Conservation (phyloP, 352 stramenopile genomes). For the Pythium guiyangense region DNA sequence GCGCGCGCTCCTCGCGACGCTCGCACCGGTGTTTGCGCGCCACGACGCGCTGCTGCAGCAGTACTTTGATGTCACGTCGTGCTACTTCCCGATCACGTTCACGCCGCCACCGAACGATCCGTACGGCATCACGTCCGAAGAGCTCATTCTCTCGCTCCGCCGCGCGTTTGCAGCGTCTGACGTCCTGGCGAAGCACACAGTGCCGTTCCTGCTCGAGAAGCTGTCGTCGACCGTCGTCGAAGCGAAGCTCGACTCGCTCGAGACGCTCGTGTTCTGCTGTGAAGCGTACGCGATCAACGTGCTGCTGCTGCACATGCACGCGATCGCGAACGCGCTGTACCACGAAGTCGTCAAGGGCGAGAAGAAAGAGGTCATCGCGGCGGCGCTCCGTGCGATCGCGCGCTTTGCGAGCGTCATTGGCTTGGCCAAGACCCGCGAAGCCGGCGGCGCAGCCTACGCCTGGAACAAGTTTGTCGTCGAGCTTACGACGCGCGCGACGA, state of each 20-base stretch:
- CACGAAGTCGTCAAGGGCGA: constrained; percentile 82
- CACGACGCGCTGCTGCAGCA: constrained; percentile 70
- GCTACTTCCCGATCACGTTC: constrained; percentile 92
- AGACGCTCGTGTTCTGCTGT: constrained; percentile 82
- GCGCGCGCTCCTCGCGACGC: constrained; percentile 45
- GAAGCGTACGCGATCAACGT: constrained; percentile 78
- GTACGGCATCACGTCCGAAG: constrained; percentile 88
- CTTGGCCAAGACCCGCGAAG: constrained; percentile 48
- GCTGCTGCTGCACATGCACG: constrained; percentile 66
- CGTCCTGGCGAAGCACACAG: constrained; percentile 66
- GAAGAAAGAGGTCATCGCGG: constrained; percentile 74
- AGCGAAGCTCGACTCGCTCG: constrained; percentile 74
- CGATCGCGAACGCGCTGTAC: constrained; percentile 65
- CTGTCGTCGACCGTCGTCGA: constrained; percentile 70
- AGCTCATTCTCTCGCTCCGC: constrained; percentile 75
- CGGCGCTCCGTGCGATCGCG: constrained; percentile 56
- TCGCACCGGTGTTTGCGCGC: constrained; percentile 57
- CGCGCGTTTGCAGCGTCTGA: constrained; percentile 76
- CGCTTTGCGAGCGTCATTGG: constrained; percentile 60
- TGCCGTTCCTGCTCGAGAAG: constrained; percentile 89
- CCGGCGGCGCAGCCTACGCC: constrained; percentile 56
- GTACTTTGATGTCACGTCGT: constrained; percentile 89
- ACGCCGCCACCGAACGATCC: constrained; percentile 87
- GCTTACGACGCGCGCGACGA: constrained; percentile 54
- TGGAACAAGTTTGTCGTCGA: constrained; percentile 87